A percentile compares a stretch with the other conserved stretches of the same genome.
phyloP scores from a whole-genome alignment of 768 basidiomycete species.

The Leccinum arenicola region DNA sequence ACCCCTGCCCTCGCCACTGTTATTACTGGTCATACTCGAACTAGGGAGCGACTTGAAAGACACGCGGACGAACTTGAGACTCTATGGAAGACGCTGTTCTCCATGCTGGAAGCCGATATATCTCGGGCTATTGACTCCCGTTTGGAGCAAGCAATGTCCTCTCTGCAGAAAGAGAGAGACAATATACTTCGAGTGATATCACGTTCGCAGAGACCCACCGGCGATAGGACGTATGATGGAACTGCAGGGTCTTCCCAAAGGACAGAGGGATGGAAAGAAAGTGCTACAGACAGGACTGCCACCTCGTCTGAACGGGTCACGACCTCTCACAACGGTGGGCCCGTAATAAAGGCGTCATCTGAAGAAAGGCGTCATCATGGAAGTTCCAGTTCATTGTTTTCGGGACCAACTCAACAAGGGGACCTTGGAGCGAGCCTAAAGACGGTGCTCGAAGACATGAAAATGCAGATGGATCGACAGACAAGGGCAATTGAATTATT shows the following conservation, averaged over 20 bases:
- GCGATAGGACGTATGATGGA: slow-evolving; percentile 7
- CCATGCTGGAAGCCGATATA: slow-evolving; percentile 40
- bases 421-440: slow-evolving; percentile 27
- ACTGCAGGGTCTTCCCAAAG: slow-evolving; percentile 9
- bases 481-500: slow-evolving; percentile 41
- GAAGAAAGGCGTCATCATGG: slow-evolving; percentile 14
- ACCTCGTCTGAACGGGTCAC: slow-evolving; percentile 13
- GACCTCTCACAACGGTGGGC: slow-evolving; percentile 8
- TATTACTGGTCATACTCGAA: slow-evolving; percentile 40
- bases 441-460: slow-evolving; percentile 44
- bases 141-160: slow-evolving; percentile 33
- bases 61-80: slow-evolving; percentile 39
- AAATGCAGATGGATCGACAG: slow-evolving; percentile 48
- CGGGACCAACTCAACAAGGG: slow-evolving; percentile 17
- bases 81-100: slow-evolving; percentile 48
- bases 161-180: slow-evolving; percentile 33
- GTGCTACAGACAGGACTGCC: slow-evolving; percentile 9
- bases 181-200: slow-evolving; percentile 18
- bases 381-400: slow-evolving; percentile 10
- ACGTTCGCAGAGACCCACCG: slow-evolving; percentile 16
- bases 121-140: slow-evolving; percentile 34
- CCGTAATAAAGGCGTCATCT: slow-evolving; percentile 4
- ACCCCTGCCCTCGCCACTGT: slow-evolving; percentile 47
- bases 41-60: slow-evolving; percentile 40
- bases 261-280: slow-evolving; percentile 14